Conservation (phyloP, 352 stramenopile genomes). For the Phytopythium litorale region DNA sequence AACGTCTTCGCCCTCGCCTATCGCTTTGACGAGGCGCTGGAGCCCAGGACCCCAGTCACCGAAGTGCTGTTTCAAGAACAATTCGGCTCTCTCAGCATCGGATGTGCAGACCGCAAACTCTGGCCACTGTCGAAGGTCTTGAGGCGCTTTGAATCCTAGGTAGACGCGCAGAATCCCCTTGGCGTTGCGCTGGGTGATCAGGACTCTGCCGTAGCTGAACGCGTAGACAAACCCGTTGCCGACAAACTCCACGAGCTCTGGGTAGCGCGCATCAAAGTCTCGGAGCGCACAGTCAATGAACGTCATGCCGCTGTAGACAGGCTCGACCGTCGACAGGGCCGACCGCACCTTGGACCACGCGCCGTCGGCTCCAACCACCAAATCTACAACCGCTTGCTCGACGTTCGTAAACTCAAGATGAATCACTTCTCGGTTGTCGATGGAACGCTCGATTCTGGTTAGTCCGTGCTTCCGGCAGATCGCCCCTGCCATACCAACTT, state of each 20-base stretch:
- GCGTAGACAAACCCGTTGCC: conserved; percentile 13
- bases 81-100: not conserved
- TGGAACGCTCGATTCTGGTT: not conserved
- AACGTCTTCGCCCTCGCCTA: not conserved
- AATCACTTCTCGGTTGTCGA: not conserved
- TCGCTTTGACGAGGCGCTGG: not conserved
- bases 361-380: not conserved
- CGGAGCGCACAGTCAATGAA: not conserved
- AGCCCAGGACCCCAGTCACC: not conserved
- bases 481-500: too few species aligned
- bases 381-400: not conserved
- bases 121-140: not conserved
- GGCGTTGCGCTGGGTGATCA: conserved; percentile 17
- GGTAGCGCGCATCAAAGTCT: conserved; percentile 9
- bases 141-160: conserved; percentile 11
- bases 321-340: not conserved
- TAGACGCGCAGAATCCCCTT: conserved; percentile 18
- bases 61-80: not conserved
- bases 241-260: conserved; percentile 13
- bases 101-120: not conserved
- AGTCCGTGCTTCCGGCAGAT: not conserved
- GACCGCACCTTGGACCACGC: not conserved
- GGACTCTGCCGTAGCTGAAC: conserved; percentile 11
- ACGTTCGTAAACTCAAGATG: not conserved
- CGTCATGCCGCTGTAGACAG: not conserved